phyloP scores from a whole-genome alignment of 306 rosid genomes.

The Medicago truncatula region DNA sequence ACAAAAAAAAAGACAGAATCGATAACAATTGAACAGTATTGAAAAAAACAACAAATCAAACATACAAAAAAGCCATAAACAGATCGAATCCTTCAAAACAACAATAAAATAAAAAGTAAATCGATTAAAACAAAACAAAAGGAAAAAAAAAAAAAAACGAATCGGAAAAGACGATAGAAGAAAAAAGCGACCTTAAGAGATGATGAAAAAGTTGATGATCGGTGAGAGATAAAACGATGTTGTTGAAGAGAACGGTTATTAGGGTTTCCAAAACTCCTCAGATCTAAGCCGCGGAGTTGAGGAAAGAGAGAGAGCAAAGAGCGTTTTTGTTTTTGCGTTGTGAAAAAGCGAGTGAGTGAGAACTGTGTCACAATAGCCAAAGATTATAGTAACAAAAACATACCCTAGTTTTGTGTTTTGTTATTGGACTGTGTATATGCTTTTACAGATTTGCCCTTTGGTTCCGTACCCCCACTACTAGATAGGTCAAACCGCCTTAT shows the following conservation, averaged over 20 bases:
- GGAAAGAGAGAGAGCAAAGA: constrained; percentile 42
- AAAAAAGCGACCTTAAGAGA: constrained; percentile 26
- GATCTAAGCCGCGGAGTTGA: constrained; percentile 78
- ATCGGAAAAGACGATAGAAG: neutral
- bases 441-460: constrained; percentile 44
- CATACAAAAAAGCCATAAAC: neutral
- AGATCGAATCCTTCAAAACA: constrained; percentile 42
- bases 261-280: constrained; percentile 83
- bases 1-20: neutral
- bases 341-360: constrained; percentile 36
- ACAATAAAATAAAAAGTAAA: constrained; percentile 3
- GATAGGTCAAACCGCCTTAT: neutral
- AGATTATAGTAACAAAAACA: constrained; percentile 16
- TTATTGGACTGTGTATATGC: neutral
- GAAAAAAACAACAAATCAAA: neutral
- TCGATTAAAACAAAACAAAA: neutral
- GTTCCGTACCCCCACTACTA: neutral
- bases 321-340: neutral
- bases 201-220: constrained; percentile 37
- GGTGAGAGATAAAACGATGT: constrained; percentile 15
- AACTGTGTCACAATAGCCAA: constrained; percentile 5
- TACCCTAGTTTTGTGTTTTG: constrained; percentile 22
- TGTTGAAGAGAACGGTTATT: constrained; percentile 32
- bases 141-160: neutral
- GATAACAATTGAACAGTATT: neutral